A percentile compares a stretch with the other conserved stretches of the same genome.
Evolutionary conservation across 2,329 filamentous ascomycete genomes (phyloP).

Genomic region (Cryphonectria nitschkei): DNA sequence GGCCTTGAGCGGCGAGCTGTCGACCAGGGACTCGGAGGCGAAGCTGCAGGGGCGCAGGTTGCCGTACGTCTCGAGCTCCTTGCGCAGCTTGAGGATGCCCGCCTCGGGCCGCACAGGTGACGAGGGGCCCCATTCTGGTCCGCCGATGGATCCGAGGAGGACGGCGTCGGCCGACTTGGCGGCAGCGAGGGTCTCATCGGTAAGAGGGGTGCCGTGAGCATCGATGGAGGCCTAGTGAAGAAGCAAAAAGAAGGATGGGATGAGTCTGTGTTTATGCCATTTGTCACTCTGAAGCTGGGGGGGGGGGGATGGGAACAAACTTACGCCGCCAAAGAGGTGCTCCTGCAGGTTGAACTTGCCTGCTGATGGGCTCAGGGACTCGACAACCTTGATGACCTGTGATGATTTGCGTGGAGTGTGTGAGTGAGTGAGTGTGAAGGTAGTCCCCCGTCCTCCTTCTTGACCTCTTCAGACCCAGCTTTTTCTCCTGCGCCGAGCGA

Average conservation of each 20-base stretch:
- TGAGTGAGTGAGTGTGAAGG: not conserved
- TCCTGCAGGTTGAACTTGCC: conserved; percentile 87
- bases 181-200: conserved; percentile 46
- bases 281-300: not conserved
- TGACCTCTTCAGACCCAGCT: not conserved
- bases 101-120: conserved; percentile 83
- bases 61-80: conserved; percentile 90
- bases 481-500: conserved; percentile 6
- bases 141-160: conserved; percentile 52
- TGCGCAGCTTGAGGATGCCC: conserved; percentile 87
- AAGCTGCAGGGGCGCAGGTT: conserved; percentile 98
- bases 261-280: not conserved
- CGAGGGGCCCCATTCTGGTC: conserved; percentile 70
- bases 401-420: conserved; percentile 5
- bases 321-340: conserved; percentile 88
- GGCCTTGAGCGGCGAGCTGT: conserved; percentile 84
- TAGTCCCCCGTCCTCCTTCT: not conserved
- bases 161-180: conserved; percentile 48
- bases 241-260: not conserved
- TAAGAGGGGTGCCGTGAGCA: conserved; percentile 48
- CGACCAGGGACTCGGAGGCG: conserved; percentile 81
- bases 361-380: conserved; percentile 70
- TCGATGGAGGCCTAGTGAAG: conserved; percentile 43
- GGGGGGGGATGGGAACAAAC: conserved; percentile 41
- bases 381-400: conserved; percentile 72